Conservation (phyloP, 352 stramenopile genomes). For the Phytophthora fragariaefolia region DNA sequence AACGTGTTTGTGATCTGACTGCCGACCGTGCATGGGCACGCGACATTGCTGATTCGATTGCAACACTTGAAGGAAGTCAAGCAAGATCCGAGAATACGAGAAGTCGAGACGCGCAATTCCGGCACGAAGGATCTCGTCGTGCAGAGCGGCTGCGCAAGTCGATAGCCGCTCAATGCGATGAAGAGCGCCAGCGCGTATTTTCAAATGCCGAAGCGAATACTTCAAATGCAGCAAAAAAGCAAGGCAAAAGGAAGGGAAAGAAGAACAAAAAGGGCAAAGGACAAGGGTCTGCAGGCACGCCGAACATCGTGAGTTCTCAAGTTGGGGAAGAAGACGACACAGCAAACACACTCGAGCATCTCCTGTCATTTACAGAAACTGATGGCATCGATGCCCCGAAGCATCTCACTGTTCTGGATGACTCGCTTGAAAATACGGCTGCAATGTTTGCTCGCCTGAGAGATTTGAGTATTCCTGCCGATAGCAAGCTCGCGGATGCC, state of each 20-base stretch:
- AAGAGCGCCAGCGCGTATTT: conserved; percentile 4
- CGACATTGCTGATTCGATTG: conserved; percentile 14
- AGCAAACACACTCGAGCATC: conserved; percentile 8
- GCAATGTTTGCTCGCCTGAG: conserved; percentile 21
- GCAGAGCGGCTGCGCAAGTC: background rate
- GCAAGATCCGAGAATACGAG: background rate
- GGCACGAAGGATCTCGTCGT: background rate
- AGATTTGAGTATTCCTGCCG: conserved; percentile 14
- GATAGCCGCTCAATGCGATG: background rate
- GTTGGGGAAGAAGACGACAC: background rate
- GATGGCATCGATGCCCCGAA: background rate
- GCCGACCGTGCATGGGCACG: conserved; percentile 6
- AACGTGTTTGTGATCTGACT: conserved; percentile 18
- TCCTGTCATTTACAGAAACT: conserved; percentile 2
- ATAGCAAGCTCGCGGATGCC: conserved; percentile 20
- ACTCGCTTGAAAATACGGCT: conserved; percentile 12
- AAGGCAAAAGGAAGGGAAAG: conserved; percentile 37
- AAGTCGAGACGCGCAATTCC: background rate
- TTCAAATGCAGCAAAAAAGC: background rate
- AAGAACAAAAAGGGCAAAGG: conserved; percentile 39
- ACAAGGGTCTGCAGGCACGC: background rate
- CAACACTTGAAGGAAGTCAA: background rate
- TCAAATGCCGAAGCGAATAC: conserved; percentile 1
- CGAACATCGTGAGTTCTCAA: background rate
- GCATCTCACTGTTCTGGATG: background rate